Base-by-base conservation (phyloP, 1,284 basidiomycete species). In the Amylostereum chailletii region DNA sequence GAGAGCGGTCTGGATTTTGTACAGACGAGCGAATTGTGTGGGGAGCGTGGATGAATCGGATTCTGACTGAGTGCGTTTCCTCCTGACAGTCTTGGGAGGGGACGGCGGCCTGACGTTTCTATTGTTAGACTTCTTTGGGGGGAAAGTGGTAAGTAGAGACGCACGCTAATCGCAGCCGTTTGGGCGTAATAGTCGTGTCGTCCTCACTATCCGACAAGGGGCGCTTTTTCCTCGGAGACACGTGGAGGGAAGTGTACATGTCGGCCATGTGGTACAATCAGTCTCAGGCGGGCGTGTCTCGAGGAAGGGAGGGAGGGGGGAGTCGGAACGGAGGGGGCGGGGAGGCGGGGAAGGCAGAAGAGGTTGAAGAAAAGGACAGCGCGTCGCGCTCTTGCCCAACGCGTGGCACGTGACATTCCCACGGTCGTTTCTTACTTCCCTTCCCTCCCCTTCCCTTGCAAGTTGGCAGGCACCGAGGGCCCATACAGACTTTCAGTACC, bases 151-250 rank as follows among this genome's bases (percentile, higher is more conserved):
- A 32, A 41, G 29, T 44, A 48, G 42, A 42, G 30, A 71, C 77
- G 47, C 64, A 79, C 80, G 70, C 71, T 54, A 64, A 70, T 61
- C 83, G 71, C 48, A 80, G 69, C 63, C 76, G 78, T 68, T 89
- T 89, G 50, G 86, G 85, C 2, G 82, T 83, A 45, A 78, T 64
- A 11, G 71, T 67, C 38, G 63, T 64, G 38, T 76, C 74, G 57
- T 81, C 77, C 57, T 79, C 78, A 47, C 66, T 69, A 55, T 71
- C 68, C 49, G 71, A 67, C 32, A 53, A 62, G 63, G 57, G 53
- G 48, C 83, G 77, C 64, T 81, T 84, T 69, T 86, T 88, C 59
- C 64, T 74, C 1, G 82, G 83, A 38, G 85, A 84, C 45, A 85
- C 67, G 46, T 71, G 66, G 30, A 86, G 73, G 34, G 74, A 63